Evolutionary conservation across 2,329 filamentous ascomycete genomes (phyloP).

Genomic region (Cladosporium halotolerans): DNA sequence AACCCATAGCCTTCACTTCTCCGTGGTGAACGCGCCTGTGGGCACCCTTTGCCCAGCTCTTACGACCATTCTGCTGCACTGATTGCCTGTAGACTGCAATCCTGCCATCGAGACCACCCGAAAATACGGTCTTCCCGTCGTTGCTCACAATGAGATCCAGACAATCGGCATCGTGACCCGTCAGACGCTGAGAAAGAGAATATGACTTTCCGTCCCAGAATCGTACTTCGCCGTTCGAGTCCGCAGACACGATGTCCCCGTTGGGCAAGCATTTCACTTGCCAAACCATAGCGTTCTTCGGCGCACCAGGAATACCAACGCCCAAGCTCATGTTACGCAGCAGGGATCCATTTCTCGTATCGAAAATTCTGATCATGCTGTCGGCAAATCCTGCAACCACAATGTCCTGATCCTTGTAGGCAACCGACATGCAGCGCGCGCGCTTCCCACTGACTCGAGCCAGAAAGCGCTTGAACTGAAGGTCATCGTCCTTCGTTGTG

Average conservation of each 20-base stretch:
- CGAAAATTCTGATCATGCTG: conserved; percentile 86
- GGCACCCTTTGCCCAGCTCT: conserved; percentile 76
- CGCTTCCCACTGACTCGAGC: conserved; percentile 74
- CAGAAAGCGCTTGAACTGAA: conserved; percentile 72
- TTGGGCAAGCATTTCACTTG: conserved; percentile 80
- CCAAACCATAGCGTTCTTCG: conserved; percentile 87
- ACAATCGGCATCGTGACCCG: conserved; percentile 83
- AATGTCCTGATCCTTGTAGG: conserved; percentile 76
- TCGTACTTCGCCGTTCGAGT: conserved; percentile 87
- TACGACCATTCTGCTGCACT: conserved; percentile 39
- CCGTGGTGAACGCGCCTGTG: conserved; percentile 84
- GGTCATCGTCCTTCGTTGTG: conserved; percentile 75
- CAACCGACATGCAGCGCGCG: conserved; percentile 81
- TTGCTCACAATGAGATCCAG: conserved; percentile 76
- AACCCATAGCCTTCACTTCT: conserved; percentile 90
- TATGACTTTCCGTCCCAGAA: conserved; percentile 94
- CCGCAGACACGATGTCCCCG: conserved; percentile 87
- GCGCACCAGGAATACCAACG: conserved; percentile 66
- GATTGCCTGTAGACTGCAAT: conserved; percentile 75
- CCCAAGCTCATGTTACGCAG: conserved; percentile 81
- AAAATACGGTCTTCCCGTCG: conserved; percentile 77
- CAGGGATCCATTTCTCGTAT: conserved; percentile 70
- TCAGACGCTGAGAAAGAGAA: conserved; percentile 76
- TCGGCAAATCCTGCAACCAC: conserved; percentile 93
- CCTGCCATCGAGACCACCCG: conserved; percentile 83